phyloP scores from a whole-genome alignment of 768 basidiomycete genomes.

The Mycena polygramma region DNA sequence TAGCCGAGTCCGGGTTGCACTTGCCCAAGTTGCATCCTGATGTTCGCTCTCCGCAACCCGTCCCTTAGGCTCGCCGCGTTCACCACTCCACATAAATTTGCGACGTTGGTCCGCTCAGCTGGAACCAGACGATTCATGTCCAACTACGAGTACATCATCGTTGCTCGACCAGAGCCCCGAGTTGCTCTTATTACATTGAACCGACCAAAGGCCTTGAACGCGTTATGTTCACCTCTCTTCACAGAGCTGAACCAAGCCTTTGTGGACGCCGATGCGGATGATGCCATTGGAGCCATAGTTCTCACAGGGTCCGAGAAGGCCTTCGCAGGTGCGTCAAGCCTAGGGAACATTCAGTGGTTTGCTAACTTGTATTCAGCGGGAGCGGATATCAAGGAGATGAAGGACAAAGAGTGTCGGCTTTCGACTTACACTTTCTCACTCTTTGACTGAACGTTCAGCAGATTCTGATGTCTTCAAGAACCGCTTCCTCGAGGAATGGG shows the following conservation, averaged over 20 bases:
- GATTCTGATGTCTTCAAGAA: constrained; percentile 89
- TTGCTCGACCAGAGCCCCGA: constrained; percentile 74
- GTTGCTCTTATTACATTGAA: constrained; percentile 90
- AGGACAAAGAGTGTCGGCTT: constrained; percentile 87
- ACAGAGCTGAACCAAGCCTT: constrained; percentile 85
- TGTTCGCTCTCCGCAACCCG: neutral
- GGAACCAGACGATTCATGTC: constrained; percentile 61
- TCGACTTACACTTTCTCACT: constrained; percentile 6
- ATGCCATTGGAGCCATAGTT: constrained; percentile 84
- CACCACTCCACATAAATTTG: constrained; percentile 13
- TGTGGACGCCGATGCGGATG: constrained; percentile 77
- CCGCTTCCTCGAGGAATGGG: constrained; percentile 91
- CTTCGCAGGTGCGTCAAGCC: constrained; percentile 84
- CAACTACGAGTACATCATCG: constrained; percentile 76
- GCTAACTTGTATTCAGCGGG: constrained; percentile 68
- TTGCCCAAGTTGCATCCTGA: too few species aligned
- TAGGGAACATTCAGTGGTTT: neutral
- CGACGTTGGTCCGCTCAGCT: constrained; percentile 19
- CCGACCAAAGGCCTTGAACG: constrained; percentile 91
- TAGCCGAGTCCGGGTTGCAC: too few species aligned
- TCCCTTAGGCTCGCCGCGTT: constrained; percentile 17
- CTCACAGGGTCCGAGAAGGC: constrained; percentile 93
- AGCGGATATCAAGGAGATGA: constrained; percentile 99
- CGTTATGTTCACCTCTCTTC: constrained; percentile 86
- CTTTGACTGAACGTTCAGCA: constrained; percentile 43